Evolutionary conservation across 208 protist genomes (phyloP).

Genomic region (Naegleria fowleri): DNA sequence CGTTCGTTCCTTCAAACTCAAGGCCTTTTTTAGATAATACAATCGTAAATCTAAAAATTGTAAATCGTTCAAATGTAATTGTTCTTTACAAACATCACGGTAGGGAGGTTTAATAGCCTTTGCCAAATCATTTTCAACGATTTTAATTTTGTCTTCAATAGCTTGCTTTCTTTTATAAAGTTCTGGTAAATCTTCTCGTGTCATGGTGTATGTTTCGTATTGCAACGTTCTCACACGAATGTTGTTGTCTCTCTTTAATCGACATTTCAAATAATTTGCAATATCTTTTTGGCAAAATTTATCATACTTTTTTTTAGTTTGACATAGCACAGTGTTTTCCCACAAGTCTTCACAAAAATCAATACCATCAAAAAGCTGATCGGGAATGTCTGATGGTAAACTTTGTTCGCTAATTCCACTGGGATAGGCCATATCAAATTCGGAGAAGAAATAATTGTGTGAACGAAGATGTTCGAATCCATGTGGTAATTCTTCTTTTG

Average conservation of each 20-base stretch:
- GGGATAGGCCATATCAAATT: neutral
- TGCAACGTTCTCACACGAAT: neutral
- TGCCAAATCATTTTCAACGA: neutral
- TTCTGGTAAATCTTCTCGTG: neutral
- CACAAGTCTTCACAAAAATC: neutral
- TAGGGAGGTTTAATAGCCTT: neutral
- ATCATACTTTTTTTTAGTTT: constrained; percentile 5
- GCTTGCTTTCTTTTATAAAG: neutral
- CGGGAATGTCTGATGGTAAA: neutral
- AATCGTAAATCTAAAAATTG: neutral
- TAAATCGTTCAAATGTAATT: neutral
- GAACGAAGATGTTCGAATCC: neutral
- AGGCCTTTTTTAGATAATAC: neutral
- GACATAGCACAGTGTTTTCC: neutral
- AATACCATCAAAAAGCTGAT: neutral
- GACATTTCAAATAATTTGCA: neutral
- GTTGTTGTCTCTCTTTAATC: neutral
- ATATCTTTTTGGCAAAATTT: neutral
- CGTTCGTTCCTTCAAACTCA: neutral
- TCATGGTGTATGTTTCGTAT: neutral
- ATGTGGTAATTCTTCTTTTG: neutral
- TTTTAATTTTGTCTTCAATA: neutral
- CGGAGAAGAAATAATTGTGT: neutral
- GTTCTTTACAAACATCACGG: neutral
- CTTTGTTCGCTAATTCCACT: neutral